A percentile compares a stretch with the other conserved stretches of the same genome.
phyloP scores from a whole-genome alignment of 2,329 filamentous ascomycete species.

The Zasmidium angulare region DNA sequence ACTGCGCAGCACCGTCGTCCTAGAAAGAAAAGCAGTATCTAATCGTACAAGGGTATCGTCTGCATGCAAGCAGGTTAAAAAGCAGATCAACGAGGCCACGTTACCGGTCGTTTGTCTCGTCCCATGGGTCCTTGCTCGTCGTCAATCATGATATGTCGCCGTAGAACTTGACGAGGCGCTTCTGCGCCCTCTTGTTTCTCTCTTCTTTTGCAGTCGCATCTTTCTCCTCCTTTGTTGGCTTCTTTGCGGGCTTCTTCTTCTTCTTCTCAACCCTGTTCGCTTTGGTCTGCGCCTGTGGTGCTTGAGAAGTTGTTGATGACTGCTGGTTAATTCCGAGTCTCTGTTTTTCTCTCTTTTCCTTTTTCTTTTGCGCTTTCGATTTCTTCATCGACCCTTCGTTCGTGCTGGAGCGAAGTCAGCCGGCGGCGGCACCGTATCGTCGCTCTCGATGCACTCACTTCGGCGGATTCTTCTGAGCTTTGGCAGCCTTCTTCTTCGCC shows the following conservation, averaged over 20 bases:
- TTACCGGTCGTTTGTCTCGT: constrained; percentile 5
- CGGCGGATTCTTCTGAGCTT: not conserved
- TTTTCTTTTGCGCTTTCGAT: constrained; percentile 4
- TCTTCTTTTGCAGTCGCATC: not conserved
- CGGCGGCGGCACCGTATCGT: not conserved
- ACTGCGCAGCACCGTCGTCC: constrained; percentile 8
- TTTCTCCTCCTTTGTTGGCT: not conserved
- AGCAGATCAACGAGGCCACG: constrained; percentile 6
- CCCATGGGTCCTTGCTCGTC: not conserved
- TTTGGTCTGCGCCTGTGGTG: not conserved
- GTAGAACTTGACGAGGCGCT: not conserved
- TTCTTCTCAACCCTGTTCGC: too few relatives aligned
- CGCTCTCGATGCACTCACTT: constrained; percentile 1
- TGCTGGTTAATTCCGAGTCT: not conserved
- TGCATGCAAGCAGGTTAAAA: constrained; percentile 3
- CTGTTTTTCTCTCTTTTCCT: constrained; percentile 2
- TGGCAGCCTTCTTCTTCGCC: not conserved
- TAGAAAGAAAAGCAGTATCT: constrained; percentile 8
- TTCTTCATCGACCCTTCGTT: not conserved
- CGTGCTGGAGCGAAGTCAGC: not conserved
- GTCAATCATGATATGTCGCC: not conserved
- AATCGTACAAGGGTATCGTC: constrained; percentile 21
- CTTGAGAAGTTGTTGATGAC: not conserved
- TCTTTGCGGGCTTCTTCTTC: constrained; percentile 4
- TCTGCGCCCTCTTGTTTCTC: not conserved